Evolutionary conservation across 768 basidiomycete species (phyloP).

Genomic region (Infundibulicybe gibba): DNA sequence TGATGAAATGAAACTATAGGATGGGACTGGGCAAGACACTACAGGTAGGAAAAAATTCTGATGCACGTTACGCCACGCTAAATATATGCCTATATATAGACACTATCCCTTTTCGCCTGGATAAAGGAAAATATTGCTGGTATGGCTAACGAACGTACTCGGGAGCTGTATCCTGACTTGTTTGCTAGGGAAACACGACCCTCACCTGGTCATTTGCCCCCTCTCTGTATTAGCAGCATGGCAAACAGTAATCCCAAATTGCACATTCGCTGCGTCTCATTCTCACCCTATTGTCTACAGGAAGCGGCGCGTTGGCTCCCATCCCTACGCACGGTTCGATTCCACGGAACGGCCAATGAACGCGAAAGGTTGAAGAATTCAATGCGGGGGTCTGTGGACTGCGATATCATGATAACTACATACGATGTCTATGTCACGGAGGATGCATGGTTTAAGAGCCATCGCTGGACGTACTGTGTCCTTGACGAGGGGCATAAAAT

Average conservation of each 20-base stretch:
- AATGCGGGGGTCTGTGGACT: constrained; percentile 35
- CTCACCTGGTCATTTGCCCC: constrained; percentile 73
- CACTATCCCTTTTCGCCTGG: constrained; percentile 64
- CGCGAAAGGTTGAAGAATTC: constrained; percentile 50
- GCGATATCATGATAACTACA: constrained; percentile 63
- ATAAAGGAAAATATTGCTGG: constrained; percentile 52
- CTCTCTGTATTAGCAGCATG: constrained; percentile 63
- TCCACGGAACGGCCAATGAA: constrained; percentile 54
- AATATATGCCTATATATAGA: constrained; percentile 19
- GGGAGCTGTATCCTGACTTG: too few relatives aligned
- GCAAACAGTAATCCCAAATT: constrained; percentile 36
- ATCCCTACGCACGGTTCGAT: constrained; percentile 49
- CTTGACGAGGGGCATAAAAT: constrained; percentile 71
- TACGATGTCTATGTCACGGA: constrained; percentile 63
- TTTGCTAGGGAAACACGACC: constrained; percentile 34
- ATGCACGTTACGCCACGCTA: not conserved
- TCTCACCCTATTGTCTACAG: constrained; percentile 17
- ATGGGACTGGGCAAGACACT: constrained; percentile 69
- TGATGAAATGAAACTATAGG: constrained; percentile 19
- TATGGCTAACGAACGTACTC: not conserved
- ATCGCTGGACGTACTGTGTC: constrained; percentile 54
- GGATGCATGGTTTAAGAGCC: constrained; percentile 56
- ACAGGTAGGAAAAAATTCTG: constrained; percentile 30
- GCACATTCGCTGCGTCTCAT: not conserved
- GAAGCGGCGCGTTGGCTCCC: constrained; percentile 56